Conservation (phyloP, 768 basidiomycete species). For the Podaxis sp. region DNA sequence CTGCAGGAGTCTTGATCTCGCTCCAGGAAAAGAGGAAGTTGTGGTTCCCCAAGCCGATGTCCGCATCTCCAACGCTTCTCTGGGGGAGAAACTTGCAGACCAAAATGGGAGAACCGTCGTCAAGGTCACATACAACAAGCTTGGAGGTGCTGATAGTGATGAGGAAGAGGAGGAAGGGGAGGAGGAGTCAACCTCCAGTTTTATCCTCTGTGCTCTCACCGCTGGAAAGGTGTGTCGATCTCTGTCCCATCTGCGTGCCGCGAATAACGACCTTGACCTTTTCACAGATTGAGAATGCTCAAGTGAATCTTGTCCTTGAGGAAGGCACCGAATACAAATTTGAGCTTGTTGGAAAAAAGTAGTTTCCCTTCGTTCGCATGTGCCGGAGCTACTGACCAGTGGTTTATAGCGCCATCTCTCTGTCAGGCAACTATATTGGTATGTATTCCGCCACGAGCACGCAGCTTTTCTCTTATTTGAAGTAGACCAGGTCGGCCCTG, state of each 20-base stretch:
- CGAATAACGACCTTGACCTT: slow-evolving; percentile 9
- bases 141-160: slow-evolving; percentile 34
- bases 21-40: slow-evolving; percentile 56
- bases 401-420: slow-evolving; percentile 58
- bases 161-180: slow-evolving; percentile 50
- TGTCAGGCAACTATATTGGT: slow-evolving; percentile 88
- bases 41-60: slow-evolving; percentile 67
- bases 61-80: slow-evolving; percentile 79
- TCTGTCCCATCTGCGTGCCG: not conserved
- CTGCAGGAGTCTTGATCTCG: slow-evolving; percentile 60
- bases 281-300: slow-evolving; percentile 72
- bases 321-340: slow-evolving; percentile 66
- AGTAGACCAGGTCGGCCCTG: slow-evolving; percentile 51
- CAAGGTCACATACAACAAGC: slow-evolving; percentile 59
- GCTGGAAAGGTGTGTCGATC: slow-evolving; percentile 65
- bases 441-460: slow-evolving; percentile 20
- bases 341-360: slow-evolving; percentile 84
- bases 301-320: slow-evolving; percentile 69
- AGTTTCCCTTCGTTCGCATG: slow-evolving; percentile 11
- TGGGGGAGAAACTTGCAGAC: slow-evolving; percentile 73
- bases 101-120: slow-evolving; percentile 58
- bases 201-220: slow-evolving; percentile 76
- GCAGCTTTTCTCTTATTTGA: slow-evolving; percentile 4
- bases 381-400: slow-evolving; percentile 15
- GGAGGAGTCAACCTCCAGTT: slow-evolving; percentile 33